Evolutionary conservation across 257 asterid genomes (phyloP), one percentile per base, ranked within the genome.

Genomic region (Misopates orontium): DNA sequence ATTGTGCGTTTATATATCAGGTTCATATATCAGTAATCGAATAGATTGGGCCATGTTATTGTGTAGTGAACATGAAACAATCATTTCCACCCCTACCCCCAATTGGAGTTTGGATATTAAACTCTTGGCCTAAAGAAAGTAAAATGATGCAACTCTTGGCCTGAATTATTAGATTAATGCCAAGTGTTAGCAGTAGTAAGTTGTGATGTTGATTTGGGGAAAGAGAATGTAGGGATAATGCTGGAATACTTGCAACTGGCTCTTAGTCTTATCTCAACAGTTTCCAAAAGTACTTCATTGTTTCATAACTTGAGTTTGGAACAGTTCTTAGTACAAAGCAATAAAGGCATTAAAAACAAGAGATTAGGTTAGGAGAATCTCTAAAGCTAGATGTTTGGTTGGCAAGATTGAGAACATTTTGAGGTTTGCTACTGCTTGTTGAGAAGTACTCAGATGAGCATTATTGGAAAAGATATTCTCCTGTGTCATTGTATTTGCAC

Each of bases 341-440:
- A 55, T 49, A 39, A 31, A 54, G 23, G 17, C n/a, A 11, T 24
- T 44, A 19, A 57, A 47, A 16, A 51, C 18, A 40, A 47, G 17
- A 22, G 49, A 17, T 64, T 63, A 67, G 77, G 20, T 44, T 49
- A 32, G 61, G 50, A 54, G 78, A 75, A 78, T 78, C 80, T 39
- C 45, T 63, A 54, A 60, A 77, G 60, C 60, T 47, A 55, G 62
- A 13, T 58, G 55, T 41, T 11, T 32, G 53, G 50, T 62, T 69
- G 75, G 62, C 71, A 68, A 49, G 40, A 60, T 36, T 60, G 65
- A 44, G 75, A 75, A 78, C 72, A 68, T 41, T 40, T 28, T 28
- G 36, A 28, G 36, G 36, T 2, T 28, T 28, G 36, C 36, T 28
- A 2, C 36, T 28, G 6, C 36, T 6, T 28, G 36, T 28, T 28